phyloP scores from a whole-genome alignment of 1,139 yeast genomes.

The Taphrina communis region DNA sequence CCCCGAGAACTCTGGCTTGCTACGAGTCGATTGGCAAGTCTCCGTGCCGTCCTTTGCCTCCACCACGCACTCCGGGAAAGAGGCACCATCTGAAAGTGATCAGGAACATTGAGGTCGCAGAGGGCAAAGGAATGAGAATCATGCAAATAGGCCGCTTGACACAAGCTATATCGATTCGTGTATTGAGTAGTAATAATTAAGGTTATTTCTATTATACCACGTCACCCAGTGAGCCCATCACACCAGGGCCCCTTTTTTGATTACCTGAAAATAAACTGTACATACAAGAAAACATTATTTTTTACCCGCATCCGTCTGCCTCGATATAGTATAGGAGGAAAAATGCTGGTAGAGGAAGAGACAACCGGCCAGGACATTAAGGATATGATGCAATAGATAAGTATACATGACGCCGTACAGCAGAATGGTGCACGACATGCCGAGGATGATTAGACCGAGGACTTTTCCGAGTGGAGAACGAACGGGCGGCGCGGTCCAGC shows the following conservation, averaged over 20 bases:
- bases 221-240: constrained; percentile 8
- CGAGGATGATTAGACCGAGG: constrained; percentile 48
- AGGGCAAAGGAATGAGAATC: background rate
- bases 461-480: constrained; percentile 37
- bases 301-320: background rate
- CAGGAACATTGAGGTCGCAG: background rate
- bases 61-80: background rate
- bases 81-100: too few relatives aligned
- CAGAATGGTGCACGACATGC: constrained; percentile 48
- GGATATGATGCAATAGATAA: constrained; percentile 51
- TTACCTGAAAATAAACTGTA: background rate
- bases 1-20: background rate
- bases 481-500: constrained; percentile 49
- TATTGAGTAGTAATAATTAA: constrained; percentile 1
- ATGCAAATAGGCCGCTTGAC: background rate
- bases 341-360: constrained; percentile 20
- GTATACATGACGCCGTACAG: constrained; percentile 52
- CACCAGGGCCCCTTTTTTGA: background rate
- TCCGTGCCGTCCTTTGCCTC: background rate
- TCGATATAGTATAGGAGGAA: background rate
- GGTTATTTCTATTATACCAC: background rate
- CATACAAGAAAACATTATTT: constrained; percentile 9
- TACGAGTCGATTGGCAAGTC: background rate
- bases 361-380: constrained; percentile 48
- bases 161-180: background rate